Evolutionary conservation across 1,284 basidiomycete species (phyloP).

Genomic region (Pseudozyma hubeiensis): DNA sequence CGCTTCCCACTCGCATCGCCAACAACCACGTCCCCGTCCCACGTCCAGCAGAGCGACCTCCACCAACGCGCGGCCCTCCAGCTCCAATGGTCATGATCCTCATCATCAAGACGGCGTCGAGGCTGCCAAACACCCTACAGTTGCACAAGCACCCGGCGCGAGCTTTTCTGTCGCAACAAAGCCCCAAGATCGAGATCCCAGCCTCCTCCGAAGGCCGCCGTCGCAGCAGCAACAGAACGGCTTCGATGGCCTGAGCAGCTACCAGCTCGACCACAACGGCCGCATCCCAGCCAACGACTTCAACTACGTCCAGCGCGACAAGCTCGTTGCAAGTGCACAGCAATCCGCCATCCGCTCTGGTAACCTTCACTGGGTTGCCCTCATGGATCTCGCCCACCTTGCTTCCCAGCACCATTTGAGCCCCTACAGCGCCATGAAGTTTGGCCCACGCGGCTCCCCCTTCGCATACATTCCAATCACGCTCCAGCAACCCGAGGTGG

Average conservation of each 20-base stretch:
- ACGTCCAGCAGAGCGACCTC: constrained; percentile 9
- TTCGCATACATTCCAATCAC: constrained; percentile 65
- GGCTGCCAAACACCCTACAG: constrained; percentile 28
- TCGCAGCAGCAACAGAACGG: constrained; percentile 10
- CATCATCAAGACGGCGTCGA: constrained; percentile 26
- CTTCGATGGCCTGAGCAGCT: constrained; percentile 32
- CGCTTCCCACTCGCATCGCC: constrained; percentile 6
- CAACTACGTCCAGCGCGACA: constrained; percentile 51
- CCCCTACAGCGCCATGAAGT: constrained; percentile 62
- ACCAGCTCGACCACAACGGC: constrained; percentile 44
- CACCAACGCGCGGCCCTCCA: not conserved
- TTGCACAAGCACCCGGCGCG: constrained; percentile 40
- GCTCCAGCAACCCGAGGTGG: constrained; percentile 57
- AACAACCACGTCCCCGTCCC: constrained; percentile 5
- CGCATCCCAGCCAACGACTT: constrained; percentile 45
- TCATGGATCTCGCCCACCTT: constrained; percentile 59
- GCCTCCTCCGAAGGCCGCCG: constrained; percentile 35
- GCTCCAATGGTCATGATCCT: not conserved
- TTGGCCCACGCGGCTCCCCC: constrained; percentile 58
- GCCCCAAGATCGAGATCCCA: constrained; percentile 45
- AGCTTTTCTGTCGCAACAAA: constrained; percentile 47
- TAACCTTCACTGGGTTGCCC: constrained; percentile 58
- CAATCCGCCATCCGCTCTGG: constrained; percentile 41
- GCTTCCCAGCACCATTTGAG: constrained; percentile 67
- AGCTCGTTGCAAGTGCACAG: constrained; percentile 51